phyloP scores from a whole-genome alignment of 768 basidiomycete species.

The Termitomyces sp. region DNA sequence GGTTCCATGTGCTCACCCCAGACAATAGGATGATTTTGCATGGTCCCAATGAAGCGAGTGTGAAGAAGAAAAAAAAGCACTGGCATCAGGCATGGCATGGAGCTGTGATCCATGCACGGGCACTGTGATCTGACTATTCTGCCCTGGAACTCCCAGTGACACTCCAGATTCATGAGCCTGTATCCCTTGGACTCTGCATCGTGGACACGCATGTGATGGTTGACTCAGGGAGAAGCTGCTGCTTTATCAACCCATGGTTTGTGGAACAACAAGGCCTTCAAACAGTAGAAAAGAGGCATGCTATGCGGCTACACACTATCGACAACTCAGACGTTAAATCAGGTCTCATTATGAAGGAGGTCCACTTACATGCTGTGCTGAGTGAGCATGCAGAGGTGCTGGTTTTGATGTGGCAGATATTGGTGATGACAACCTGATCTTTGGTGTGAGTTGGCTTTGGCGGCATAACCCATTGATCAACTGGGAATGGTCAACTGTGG shows the following conservation, averaged over 20 bases:
- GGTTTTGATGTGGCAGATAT: not conserved
- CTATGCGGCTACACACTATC: not conserved
- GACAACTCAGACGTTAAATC: not conserved
- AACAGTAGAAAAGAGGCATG: not conserved
- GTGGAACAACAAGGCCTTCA: not conserved
- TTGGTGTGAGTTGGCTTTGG: too few species aligned
- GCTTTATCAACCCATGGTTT: not conserved
- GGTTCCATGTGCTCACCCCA: not conserved
- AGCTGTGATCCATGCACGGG: not conserved
- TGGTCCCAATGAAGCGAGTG: not conserved
- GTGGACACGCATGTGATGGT: not conserved
- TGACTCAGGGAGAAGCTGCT: not conserved
- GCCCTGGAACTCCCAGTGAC: not conserved
- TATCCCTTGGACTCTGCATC: accelerated
- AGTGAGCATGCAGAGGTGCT: not conserved
- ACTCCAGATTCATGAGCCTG: not conserved
- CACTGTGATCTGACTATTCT: not conserved
- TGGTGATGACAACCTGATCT: too few species aligned
- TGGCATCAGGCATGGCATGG: not conserved
- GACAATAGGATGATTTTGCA: not conserved
- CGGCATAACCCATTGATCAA: too few species aligned
- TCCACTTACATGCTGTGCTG: not conserved
- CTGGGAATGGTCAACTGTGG: too few species aligned
- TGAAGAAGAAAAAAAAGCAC: too few species aligned
- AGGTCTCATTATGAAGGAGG: not conserved